Base-by-base conservation (phyloP, 1,139 yeast species). In the Kodamaea alishanica region DNA sequence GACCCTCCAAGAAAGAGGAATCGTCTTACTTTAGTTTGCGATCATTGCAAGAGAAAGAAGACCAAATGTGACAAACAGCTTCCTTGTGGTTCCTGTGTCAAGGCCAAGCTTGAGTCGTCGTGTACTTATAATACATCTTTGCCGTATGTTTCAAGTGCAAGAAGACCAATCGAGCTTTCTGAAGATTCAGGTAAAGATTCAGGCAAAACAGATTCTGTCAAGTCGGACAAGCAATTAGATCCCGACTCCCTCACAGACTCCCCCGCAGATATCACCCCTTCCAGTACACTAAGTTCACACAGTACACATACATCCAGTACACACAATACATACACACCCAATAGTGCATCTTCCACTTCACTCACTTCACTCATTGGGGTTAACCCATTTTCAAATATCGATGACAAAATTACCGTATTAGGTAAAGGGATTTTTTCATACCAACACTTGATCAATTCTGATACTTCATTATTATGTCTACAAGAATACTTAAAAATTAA, bases 71-170 rank as follows among this genome's bases (percentile, higher is more conserved):
- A 44, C 33, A 40, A 41, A 24, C 43, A 41, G 8, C 28, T 22
- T 4, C 48, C 48, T 4, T 44, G 48, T 33, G 29, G 34, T 12
- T 33, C 45, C 2, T 44, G 48, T 31, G 37, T 40, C 26, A 43
- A 43, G 33, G 42, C 44, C 6, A 35, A 43, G 11, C 33, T 41
- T 8, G 33, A 28, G 7, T 33, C 34, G 20, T 23, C 30, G 6
- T 38, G 44, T 29, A 28, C 33, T 8, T 43, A 41, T 31, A 38
- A 41, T 23, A 29, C 39, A 20, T 37, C 44, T 3, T 33, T 37
- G 22, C 43, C 46, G 6, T 43, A 45, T 15, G 41, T 39, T 12
- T 28, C 48, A 6, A 45, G 48, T 35, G 48, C 48, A 8, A 36
- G 45, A 8, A 38, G 46, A 30, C 46, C 48, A 2, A 41, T 45